phyloP scores from a whole-genome alignment of 768 basidiomycete species.

The Nidula microcarpa region DNA sequence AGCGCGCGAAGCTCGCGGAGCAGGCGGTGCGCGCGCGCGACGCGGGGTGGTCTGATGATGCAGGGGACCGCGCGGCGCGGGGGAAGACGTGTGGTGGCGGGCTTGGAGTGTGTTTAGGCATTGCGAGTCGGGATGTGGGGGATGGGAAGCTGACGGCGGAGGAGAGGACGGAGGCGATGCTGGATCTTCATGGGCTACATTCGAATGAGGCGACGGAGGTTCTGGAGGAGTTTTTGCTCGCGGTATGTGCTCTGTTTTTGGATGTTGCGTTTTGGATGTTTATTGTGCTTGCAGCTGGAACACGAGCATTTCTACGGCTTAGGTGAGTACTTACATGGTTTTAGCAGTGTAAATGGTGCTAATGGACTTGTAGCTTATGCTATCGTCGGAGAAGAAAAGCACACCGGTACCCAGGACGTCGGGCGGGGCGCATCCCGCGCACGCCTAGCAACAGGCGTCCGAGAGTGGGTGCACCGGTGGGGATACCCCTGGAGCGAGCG shows the following conservation, averaged over 20 bases:
- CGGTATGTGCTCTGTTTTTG: slow-evolving; percentile 49
- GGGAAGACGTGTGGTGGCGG: slow-evolving; percentile 80
- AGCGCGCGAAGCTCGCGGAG: slow-evolving; percentile 73
- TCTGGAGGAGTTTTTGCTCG: slow-evolving; percentile 81
- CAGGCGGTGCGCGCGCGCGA: slow-evolving; percentile 73
- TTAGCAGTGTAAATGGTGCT: not conserved
- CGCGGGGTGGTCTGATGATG: slow-evolving; percentile 78
- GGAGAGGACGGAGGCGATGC: slow-evolving; percentile 83
- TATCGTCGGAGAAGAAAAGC: slow-evolving; percentile 94
- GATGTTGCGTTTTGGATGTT: slow-evolving; percentile 1
- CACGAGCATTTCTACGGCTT: slow-evolving; percentile 85
- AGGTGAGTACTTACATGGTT: slow-evolving; percentile 39
- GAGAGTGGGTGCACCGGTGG: slow-evolving; percentile 91
- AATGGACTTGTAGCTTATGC: slow-evolving; percentile 61
- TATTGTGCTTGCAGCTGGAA: slow-evolving; percentile 56
- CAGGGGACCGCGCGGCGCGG: slow-evolving; percentile 67
- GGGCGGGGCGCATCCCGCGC: slow-evolving; percentile 78
- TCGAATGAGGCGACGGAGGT: slow-evolving; percentile 91
- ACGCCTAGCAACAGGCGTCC: slow-evolving; percentile 81
- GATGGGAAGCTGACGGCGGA: slow-evolving; percentile 65
- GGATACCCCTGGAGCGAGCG: slow-evolving; percentile 95
- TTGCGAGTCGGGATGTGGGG: slow-evolving; percentile 58
- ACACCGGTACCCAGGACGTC: slow-evolving; percentile 87
- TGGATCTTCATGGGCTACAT: slow-evolving; percentile 94
- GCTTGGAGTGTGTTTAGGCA: slow-evolving; percentile 84